Base-by-base conservation (phyloP, 345 rosid genomes). In the Bruguiera gymnorhiza region DNA sequence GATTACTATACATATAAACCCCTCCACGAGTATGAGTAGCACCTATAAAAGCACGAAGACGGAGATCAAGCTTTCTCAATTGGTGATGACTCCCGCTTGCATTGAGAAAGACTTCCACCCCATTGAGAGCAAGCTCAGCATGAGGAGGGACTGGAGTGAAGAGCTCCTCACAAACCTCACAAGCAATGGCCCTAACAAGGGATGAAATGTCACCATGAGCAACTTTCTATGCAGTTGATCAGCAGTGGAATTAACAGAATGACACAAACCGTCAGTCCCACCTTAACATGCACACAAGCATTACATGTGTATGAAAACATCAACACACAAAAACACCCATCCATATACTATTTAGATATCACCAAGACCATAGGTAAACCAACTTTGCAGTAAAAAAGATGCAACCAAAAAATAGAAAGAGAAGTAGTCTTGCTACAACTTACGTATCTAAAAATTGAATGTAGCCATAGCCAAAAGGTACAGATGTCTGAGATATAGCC, bases 41-140 rank as follows among this genome's bases (percentile, higher is more conserved):
- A 43, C 89, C 89, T 62, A 84, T 87, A 73, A 92, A 87, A 70
- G 96, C 86, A 29, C 68, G 86, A 39, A 92, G 65, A 66, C 98
- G 96, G 66, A 88, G 68, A 80, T 90, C 92, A 69, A 90, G 84
- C 84, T 95, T 95, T 73, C 97, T 84, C 59, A 92, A 70, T 70
- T 95, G 98, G 71, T 92, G 98, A 66, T 84, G 92, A 80, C 99
- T 95, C 58, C 98, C 99, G 79, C 99, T 95, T 48, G 99, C 99
- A 82, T 95, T 95, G 90, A 95, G 62, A 80, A 95, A 92, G 54
- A 95, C 93, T 79, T 95, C 99, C 51, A 95, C 98, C 3, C 99
- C 98, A 55, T 92, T 95, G 72, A 90, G 66, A 23, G 98, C 97
- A 70, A 95, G 99, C 80, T 92, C 99, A n/a, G 93, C 82, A 76